Percentiles rank a stretch among this genome's conserved stretches.
Evolutionary conservation across 2,329 filamentous ascomycete species (phyloP).

Genomic region (Dactylellina haptotyla): DNA sequence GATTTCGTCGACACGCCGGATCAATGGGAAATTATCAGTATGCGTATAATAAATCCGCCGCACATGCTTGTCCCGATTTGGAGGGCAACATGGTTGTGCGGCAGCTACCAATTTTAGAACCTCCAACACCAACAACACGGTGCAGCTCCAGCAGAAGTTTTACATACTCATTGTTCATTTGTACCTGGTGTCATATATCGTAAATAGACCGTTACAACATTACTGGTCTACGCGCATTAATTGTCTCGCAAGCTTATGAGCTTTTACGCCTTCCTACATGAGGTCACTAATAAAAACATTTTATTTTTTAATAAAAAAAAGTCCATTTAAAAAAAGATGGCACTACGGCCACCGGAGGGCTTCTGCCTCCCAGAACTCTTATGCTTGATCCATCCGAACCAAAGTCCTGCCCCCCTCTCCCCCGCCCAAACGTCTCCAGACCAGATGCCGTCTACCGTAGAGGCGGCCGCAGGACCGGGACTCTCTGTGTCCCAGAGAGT

Average conservation of each 20-base stretch:
- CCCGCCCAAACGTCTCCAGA: neutral
- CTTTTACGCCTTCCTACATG: neutral
- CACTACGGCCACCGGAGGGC: neutral
- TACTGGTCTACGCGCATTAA: too few relatives aligned
- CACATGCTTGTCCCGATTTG: neutral
- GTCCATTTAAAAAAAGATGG: too few relatives aligned
- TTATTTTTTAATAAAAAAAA: too few relatives aligned
- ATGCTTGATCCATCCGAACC: conserved; percentile 3
- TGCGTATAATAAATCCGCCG: too few relatives aligned
- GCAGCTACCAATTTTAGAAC: neutral
- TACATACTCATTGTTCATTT: too few relatives aligned
- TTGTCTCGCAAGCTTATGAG: neutral
- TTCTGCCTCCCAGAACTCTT: neutral
- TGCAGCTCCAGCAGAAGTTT: neutral
- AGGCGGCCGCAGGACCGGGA: too few relatives aligned
- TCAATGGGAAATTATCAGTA: too few relatives aligned
- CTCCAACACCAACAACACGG: neutral
- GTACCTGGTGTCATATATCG: too few relatives aligned
- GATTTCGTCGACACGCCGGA: too few relatives aligned
- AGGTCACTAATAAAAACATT: too few relatives aligned
- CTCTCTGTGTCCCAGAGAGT: neutral
- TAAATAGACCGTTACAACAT: too few relatives aligned
- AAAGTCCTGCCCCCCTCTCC: neutral
- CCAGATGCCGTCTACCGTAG: too few relatives aligned
- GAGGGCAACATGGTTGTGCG: neutral